Percentiles rank a stretch among this genome's conserved stretches.
phyloP scores from a whole-genome alignment of 139 green algal species.

The Ettlia oleoabundans region DNA sequence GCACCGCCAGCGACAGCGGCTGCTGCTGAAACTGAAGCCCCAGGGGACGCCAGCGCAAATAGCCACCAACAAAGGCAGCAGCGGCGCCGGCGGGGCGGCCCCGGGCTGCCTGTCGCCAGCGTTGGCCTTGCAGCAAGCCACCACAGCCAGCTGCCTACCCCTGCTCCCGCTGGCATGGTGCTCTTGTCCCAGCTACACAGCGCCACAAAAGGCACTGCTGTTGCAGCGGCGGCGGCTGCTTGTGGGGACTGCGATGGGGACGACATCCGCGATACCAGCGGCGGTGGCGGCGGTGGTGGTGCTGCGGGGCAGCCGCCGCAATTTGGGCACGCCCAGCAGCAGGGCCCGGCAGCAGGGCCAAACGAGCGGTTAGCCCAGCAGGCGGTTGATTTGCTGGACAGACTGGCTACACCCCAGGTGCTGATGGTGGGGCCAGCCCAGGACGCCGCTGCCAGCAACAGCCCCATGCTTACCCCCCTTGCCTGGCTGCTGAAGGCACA shows the following conservation, averaged over 20 bases:
- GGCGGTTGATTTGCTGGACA: background rate
- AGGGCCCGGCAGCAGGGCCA: background rate
- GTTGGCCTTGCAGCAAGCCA: background rate
- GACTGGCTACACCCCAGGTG: background rate
- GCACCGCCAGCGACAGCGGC: too few species aligned
- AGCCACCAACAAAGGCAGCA: too few species aligned
- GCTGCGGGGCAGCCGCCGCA: background rate
- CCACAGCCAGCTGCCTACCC: background rate
- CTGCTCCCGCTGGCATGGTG: background rate
- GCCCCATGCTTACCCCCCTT: constrained; percentile 16
- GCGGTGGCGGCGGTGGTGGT: background rate
- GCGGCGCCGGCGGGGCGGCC: too few species aligned
- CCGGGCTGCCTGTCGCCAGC: too few species aligned
- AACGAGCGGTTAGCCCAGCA: constrained; percentile 5
- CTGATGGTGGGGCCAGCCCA: background rate
- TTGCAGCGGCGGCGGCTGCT: too few species aligned
- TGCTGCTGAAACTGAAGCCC: too few species aligned
- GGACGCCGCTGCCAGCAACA: background rate
- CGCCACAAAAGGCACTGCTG: too few species aligned
- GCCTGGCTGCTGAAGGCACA: constrained; percentile 2
- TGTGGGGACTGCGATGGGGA: too few species aligned
- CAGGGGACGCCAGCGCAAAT: too few species aligned
- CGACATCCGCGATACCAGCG: background rate
- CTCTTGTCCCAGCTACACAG: background rate
- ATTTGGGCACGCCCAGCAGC: background rate